Evolutionary conservation across 768 basidiomycete genomes (phyloP), one percentile per base, ranked within the genome.

Genomic region (Fomitopsis pulvina): DNA sequence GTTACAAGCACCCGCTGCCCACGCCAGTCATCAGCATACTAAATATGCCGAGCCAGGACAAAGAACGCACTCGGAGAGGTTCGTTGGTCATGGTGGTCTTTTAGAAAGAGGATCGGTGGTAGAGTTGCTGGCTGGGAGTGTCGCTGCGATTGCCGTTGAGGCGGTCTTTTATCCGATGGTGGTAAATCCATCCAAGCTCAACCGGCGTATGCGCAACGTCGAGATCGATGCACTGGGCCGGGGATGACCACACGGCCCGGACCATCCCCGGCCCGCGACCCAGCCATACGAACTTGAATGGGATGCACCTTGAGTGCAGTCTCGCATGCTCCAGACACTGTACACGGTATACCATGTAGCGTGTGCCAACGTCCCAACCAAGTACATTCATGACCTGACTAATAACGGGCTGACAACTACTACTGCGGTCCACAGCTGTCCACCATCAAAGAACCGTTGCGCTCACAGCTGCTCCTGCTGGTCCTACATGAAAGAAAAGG

Each of bases 1-100:
- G 84, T 85, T 54, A 86, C 80, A 53, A 86, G 66, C 30, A 86
- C 80, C 39, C 74, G 76, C 83, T 85, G 46, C 48, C 34, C 37
- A 27, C n/a, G 34, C 5, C 7, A 37, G 34, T 4, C 14, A 16
- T 37, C 14, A 37, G 34, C 34, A 6, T 16, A 18, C 14, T 18
- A 37, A 14, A 37, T 18, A 5, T 18, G 14, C 34, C 34, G 34
- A 16, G 34, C 4, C 14, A 37, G 14, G 7, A 14, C 14, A 16
- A 14, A 20, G 22, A 24, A 50, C 57, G 40, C 41, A 58, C 57
- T 49, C 52, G 55, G 45, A 58, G 54, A 44, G 54, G 53, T 26
- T 52, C 39, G 18, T 54, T 45, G 47, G 58, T 52, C 53, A 56
- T 56, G 47, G 18, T 18, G 14, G 47, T 41, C 37, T 46, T 42